A percentile compares a stretch with the other conserved stretches of the same genome.
Evolutionary conservation across 2,329 filamentous ascomycete species (phyloP).

Genomic region (Metarhizium humberi): DNA sequence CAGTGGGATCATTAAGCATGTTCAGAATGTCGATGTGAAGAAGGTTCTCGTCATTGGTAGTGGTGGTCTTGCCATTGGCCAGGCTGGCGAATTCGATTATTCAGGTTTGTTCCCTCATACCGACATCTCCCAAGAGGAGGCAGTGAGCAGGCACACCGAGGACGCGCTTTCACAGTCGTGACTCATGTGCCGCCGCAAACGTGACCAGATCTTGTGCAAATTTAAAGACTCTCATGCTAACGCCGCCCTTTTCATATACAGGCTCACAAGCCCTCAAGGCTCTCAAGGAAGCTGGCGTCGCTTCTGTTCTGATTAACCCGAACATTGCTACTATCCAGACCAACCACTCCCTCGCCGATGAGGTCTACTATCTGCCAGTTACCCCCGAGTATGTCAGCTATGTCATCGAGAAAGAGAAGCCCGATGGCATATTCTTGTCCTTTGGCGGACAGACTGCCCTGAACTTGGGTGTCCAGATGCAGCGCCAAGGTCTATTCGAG

Average conservation of each 20-base stretch:
- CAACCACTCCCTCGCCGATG: slow-evolving; percentile 88
- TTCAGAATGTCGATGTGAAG: slow-evolving; percentile 78
- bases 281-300: slow-evolving; percentile 86
- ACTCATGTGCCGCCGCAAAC: background rate
- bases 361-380: slow-evolving; percentile 96
- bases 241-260: slow-evolving; percentile 27
- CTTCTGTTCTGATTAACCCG: slow-evolving; percentile 90
- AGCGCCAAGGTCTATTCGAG: slow-evolving; percentile 90
- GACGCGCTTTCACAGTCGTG: background rate
- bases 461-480: slow-evolving; percentile 95
- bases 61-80: slow-evolving; percentile 91
- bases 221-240: slow-evolving; percentile 7
- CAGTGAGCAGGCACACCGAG: background rate
- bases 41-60: slow-evolving; percentile 95
- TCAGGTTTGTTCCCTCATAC: slow-evolving; percentile 62
- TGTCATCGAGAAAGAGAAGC: slow-evolving; percentile 91
- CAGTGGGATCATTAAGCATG: slow-evolving; percentile 75
- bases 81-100: slow-evolving; percentile 97
- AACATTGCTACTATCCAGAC: slow-evolving; percentile 99
- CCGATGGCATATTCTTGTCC: slow-evolving; percentile 93
- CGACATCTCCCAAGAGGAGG: background rate
- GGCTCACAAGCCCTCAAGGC: slow-evolving; percentile 95
- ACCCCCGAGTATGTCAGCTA: slow-evolving; percentile 96
- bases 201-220: background rate
- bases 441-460: slow-evolving; percentile 97